Evolutionary conservation across 495 filamentous ascomycete genomes (phyloP), one percentile per base, ranked within the genome.

Genomic region (Aspergillus cavernicola): DNA sequence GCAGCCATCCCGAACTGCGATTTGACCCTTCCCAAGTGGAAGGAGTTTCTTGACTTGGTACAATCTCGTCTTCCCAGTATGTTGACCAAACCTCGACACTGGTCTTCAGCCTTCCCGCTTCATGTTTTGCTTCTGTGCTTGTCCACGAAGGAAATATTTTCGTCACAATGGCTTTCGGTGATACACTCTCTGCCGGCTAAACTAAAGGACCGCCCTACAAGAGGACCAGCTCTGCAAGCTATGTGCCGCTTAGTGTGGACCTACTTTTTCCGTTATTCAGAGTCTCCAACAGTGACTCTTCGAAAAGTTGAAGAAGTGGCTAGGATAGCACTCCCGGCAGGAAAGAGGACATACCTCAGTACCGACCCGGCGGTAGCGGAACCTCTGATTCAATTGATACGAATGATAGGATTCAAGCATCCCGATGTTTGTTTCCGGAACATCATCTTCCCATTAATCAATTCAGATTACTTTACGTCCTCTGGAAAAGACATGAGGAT

Each of bases 171-270:
- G 93, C 76, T 90, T 20, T 84, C 90, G 32, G 70, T 95, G 46
- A 77, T 95, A 18, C 78, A 85, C 32, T 82, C 84, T 32, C 76
- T 93, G 13, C 87, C 91, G 39, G 73, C 85, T 11, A 85, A 83
- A 58, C 74, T 95, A 26, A 96, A 93, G 58, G 93, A 97, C 65
- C 83, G 92, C 22, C 77, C 78, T 37, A 85, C 87, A 9, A 80
- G 88, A 61, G 85, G 86, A n/a, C 77, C 86, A 19, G 90, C 88
- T 41, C 78, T 99, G 31, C 87, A 96, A 58, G 90, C 89, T 13
- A 84, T 97, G 37, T 95, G 92, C 33, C 85, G 92, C 50, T 75
- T 99, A n/a, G 74, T 96, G 3, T 99, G 93, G 93, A 92, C 90
- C 1, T 99, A 96, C 70, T 80, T 97, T 20, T 96, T 95, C 66